Conservation (phyloP, 441 rosid species). For the Geranium incanum region DNA sequence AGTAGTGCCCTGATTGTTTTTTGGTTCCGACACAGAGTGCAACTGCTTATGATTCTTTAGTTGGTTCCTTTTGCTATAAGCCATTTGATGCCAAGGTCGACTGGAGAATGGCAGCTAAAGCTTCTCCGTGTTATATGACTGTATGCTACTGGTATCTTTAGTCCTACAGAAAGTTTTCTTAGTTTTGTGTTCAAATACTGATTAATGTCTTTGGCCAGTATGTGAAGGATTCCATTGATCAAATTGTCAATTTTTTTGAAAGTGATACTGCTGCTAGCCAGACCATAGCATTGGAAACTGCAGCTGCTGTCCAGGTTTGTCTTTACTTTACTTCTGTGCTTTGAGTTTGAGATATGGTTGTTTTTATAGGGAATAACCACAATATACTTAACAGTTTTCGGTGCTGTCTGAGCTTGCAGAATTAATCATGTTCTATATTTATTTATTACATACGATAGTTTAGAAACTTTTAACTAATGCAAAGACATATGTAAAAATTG, state of each 20-base stretch:
- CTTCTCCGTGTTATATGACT: slow-evolving; percentile 97
- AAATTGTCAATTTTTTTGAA: slow-evolving; percentile 75
- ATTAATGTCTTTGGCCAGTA: slow-evolving; percentile 56
- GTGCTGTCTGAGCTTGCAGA: slow-evolving; percentile 9
- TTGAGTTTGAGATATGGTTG: slow-evolving; percentile 12
- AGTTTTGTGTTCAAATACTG: slow-evolving; percentile 22
- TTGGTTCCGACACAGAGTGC: slow-evolving; percentile 74
- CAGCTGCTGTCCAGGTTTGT: slow-evolving; percentile 92
- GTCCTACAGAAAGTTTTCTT: slow-evolving; percentile 12
- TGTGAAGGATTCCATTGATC: slow-evolving; percentile 80
- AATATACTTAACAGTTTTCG: background rate
- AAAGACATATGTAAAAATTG: background rate
- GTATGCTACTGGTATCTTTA: slow-evolving; percentile 38
- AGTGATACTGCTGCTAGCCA: slow-evolving; percentile 78
- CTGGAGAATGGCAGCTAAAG: slow-evolving; percentile 95
- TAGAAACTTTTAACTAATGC: background rate
- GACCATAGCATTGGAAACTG: slow-evolving; percentile 93
- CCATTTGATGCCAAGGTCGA: slow-evolving; percentile 94
- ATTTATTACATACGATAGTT: slow-evolving; percentile 1
- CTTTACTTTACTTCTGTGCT: slow-evolving; percentile 14
- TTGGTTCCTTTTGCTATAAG: slow-evolving; percentile 82
- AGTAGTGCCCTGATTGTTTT: slow-evolving; percentile 18
- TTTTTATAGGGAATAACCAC: background rate
- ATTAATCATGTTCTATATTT: background rate
- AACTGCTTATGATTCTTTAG: slow-evolving; percentile 55